phyloP scores from a whole-genome alignment of 805 yeast species.

The Ogataea ramenticola region DNA sequence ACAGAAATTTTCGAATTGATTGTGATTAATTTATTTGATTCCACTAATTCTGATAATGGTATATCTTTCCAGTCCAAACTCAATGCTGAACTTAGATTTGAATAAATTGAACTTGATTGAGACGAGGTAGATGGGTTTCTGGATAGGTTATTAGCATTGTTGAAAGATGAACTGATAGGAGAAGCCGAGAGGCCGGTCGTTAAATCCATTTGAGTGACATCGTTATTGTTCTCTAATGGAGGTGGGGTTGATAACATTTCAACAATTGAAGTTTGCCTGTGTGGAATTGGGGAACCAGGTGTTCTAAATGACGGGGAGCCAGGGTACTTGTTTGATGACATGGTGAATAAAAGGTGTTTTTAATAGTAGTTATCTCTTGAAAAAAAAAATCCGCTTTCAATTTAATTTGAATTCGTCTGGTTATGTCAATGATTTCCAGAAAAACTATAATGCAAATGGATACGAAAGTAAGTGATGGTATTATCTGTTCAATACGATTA shows the following conservation, averaged over 20 bases:
- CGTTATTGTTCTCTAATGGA: constrained; percentile 33
- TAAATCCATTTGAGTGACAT: constrained; percentile 9
- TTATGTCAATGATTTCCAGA: too few species aligned
- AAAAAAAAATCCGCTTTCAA: too few species aligned
- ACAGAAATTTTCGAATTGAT: constrained; percentile 65
- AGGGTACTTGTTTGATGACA: constrained; percentile 25
- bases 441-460: too few species aligned
- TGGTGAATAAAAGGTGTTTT: background rate
- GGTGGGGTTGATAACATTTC: constrained; percentile 76
- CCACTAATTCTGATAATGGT: constrained; percentile 65
- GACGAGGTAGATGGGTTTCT: constrained; percentile 31
- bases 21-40: constrained; percentile 66
- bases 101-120: constrained; percentile 4
- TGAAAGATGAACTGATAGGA: background rate
- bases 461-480: too few species aligned
- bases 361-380: too few species aligned
- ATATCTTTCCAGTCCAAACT: constrained; percentile 66
- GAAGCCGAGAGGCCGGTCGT: constrained; percentile 2
- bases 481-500: too few species aligned
- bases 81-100: constrained; percentile 14
- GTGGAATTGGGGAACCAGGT: constrained; percentile 25
- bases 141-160: constrained; percentile 20
- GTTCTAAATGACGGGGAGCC: constrained; percentile 31
- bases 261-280: constrained; percentile 63
- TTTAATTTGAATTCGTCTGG: too few species aligned